phyloP scores from a whole-genome alignment of 192 early-diverging fungal genomes.

The Spizellomyces punctatus region DNA sequence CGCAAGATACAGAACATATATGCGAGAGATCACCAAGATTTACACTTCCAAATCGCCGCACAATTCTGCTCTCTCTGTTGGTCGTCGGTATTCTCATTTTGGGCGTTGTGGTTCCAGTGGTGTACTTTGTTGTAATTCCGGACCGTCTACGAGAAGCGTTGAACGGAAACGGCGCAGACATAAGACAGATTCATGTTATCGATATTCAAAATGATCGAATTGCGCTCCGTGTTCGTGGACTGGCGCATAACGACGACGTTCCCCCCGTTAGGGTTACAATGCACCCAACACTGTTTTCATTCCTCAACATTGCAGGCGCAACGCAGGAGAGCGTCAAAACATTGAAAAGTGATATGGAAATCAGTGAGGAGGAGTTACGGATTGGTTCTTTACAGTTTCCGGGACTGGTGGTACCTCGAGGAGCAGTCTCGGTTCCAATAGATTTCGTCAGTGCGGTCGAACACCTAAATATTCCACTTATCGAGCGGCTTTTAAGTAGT shows the following conservation, averaged over 20 bases:
- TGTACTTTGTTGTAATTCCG: slow-evolving; percentile 27
- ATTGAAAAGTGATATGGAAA: not conserved
- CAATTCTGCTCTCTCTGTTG: not conserved
- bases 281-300: slow-evolving; percentile 21
- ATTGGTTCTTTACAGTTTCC: slow-evolving; percentile 32
- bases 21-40: no score
- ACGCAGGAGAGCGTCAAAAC: not conserved
- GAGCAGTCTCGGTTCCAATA: slow-evolving; percentile 11
- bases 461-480: slow-evolving; percentile 21
- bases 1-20: no score
- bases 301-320: not conserved
- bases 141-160: slow-evolving; percentile 15
- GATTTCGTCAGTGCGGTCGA: slow-evolving; percentile 17
- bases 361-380: not conserved
- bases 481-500: not conserved
- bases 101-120: not conserved
- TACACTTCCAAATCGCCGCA: not conserved
- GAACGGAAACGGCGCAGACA: slow-evolving; percentile 7
- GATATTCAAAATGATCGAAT: slow-evolving; percentile 6
- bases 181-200: slow-evolving; percentile 1
- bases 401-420: slow-evolving; percentile 12
- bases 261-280: slow-evolving; percentile 28
- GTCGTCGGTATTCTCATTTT: not conserved
- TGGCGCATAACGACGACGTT: slow-evolving; percentile 20
- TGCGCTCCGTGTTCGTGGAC: slow-evolving; percentile 1